A percentile compares a stretch with the other conserved stretches of the same genome.
Evolutionary conservation across 2,329 filamentous ascomycete species (phyloP).

Genomic region (Coleophoma eucalyptorum): DNA sequence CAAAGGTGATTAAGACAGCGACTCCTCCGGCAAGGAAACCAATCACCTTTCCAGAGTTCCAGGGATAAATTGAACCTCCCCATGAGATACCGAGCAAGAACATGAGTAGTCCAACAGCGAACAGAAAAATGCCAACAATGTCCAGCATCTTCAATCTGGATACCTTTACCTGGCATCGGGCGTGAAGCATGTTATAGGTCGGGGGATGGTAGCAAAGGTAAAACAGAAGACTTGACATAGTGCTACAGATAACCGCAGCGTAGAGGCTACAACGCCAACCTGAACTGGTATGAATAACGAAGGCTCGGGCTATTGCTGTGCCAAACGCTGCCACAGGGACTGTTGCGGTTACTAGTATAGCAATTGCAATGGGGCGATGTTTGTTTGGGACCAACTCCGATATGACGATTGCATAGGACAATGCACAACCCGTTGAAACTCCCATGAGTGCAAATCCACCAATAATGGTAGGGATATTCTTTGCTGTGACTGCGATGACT

Average conservation of each 20-base stretch:
- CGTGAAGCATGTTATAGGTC: slow-evolving; percentile 24
- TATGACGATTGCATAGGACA: slow-evolving; percentile 32
- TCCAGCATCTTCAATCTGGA: slow-evolving; percentile 28
- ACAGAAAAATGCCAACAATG: too few species aligned
- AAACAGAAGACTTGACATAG: too few species aligned
- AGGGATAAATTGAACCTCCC: slow-evolving; percentile 29
- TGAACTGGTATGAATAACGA: neutral
- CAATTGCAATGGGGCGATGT: slow-evolving; percentile 27
- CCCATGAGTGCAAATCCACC: slow-evolving; percentile 32
- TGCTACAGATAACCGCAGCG: too few species aligned
- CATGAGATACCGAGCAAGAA: slow-evolving; percentile 29
- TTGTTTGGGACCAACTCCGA: slow-evolving; percentile 35
- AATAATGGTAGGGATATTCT: slow-evolving; percentile 32
- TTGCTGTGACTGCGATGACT: too few species aligned
- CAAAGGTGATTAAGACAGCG: slow-evolving; percentile 18
- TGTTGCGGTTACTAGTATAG: slow-evolving; percentile 28
- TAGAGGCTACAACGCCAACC: too few species aligned
- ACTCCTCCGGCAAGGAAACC: slow-evolving; percentile 23
- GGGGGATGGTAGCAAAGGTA: slow-evolving; percentile 30
- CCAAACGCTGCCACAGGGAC: slow-evolving; percentile 27
- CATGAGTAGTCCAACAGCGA: slow-evolving; percentile 25
- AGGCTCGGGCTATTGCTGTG: slow-evolving; percentile 10
- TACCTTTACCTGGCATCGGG: slow-evolving; percentile 4
- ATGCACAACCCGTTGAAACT: slow-evolving; percentile 31
- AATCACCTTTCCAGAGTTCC: slow-evolving; percentile 27